Conservation (phyloP, 305 asterid species). For the Rubia tinctorum region DNA sequence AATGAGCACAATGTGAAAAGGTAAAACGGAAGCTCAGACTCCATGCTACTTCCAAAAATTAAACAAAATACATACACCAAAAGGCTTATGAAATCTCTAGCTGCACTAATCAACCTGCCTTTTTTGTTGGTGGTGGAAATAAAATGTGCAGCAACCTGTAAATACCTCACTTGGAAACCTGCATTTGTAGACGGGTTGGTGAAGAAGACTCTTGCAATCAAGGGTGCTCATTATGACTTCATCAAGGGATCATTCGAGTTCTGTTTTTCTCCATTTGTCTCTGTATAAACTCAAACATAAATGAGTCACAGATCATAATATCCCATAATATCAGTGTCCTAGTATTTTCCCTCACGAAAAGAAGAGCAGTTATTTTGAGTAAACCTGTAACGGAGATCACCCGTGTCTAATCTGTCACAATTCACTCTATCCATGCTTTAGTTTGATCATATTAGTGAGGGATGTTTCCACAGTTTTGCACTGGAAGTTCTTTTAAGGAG, state of each 20-base stretch:
- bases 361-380: conserved; percentile 19
- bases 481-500: conserved; percentile 73
- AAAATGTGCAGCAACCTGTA: conserved; percentile 75
- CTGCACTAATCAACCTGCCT: neutral
- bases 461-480: conserved; percentile 92
- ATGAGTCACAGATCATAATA: conserved; percentile 28
- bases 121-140: conserved; percentile 6
- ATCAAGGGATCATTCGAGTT: conserved; percentile 74
- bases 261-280: conserved; percentile 54
- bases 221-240: conserved; percentile 89
- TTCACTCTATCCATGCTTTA: conserved; percentile 9
- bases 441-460: conserved; percentile 36
- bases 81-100: neutral
- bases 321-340: conserved; percentile 22
- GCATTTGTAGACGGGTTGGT: conserved; percentile 79
- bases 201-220: conserved; percentile 69
- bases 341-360: conserved; percentile 27
- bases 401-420: neutral
- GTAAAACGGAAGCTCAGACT: conserved; percentile 52
- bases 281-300: conserved; percentile 63
- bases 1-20: neutral
- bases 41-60: conserved; percentile 24
- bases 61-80: no score
- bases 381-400: conserved; percentile 27
- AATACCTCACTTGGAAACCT: conserved; percentile 87